phyloP scores from a whole-genome alignment of 1,139 yeast genomes.

The Taphrina communis region DNA sequence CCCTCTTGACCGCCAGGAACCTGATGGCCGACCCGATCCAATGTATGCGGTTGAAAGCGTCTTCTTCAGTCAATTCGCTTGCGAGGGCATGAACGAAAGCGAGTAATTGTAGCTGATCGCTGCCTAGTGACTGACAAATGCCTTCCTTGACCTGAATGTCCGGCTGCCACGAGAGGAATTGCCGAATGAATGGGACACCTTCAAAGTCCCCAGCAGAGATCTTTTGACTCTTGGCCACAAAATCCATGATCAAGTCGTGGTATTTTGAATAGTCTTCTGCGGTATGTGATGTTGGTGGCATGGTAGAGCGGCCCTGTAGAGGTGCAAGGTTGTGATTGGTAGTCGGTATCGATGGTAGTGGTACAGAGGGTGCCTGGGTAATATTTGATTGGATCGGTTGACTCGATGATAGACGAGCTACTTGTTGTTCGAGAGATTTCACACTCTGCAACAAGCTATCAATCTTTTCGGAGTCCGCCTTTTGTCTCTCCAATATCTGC shows the following conservation, averaged over 20 bases:
- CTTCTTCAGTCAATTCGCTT: constrained; percentile 17
- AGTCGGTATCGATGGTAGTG: background rate
- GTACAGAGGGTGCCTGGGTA: background rate
- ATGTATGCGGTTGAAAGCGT: constrained; percentile 26
- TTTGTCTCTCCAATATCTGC: constrained; percentile 23
- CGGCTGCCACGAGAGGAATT: constrained; percentile 31
- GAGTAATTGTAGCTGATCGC: constrained; percentile 21
- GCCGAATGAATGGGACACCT: constrained; percentile 25
- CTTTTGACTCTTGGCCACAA: constrained; percentile 18
- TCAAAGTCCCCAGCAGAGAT: constrained; percentile 19
- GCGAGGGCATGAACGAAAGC: constrained; percentile 27
- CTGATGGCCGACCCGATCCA: constrained; percentile 18
- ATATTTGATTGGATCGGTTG: background rate
- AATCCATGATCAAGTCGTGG: constrained; percentile 25
- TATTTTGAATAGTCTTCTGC: constrained; percentile 11
- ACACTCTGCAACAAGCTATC: background rate
- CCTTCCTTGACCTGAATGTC: constrained; percentile 20
- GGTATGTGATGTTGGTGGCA: background rate
- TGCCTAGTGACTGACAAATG: constrained; percentile 8
- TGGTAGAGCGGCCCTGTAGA: constrained; percentile 6
- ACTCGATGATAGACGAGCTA: background rate
- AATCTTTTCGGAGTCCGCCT: constrained; percentile 24
- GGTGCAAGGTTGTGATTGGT: background rate
- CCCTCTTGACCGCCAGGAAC: constrained; percentile 7
- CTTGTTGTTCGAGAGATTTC: constrained; percentile 9